Percentiles rank a stretch among this genome's conserved stretches.
Evolutionary conservation across 306 rosid genomes (phyloP).

Genomic region (Lablab purpureus): DNA sequence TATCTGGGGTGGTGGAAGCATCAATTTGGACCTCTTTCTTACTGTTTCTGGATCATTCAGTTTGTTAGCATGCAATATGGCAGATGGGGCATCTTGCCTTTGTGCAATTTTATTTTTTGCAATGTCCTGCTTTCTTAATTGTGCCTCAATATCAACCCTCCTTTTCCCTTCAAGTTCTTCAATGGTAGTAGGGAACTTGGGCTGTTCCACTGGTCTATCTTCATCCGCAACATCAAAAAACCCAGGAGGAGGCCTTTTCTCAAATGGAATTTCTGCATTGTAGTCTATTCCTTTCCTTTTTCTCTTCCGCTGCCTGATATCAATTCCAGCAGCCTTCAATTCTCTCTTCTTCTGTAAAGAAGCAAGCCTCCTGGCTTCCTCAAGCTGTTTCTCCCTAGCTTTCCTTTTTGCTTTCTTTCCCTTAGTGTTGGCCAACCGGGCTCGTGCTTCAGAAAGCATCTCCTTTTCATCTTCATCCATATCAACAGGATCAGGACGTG

Average conservation of each 20-base stretch:
- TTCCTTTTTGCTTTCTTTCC: conserved; percentile 86
- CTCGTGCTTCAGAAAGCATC: conserved; percentile 97
- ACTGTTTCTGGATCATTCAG: conserved; percentile 92
- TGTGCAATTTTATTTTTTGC: conserved; percentile 88
- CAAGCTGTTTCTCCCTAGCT: conserved; percentile 95
- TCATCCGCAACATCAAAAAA: conserved; percentile 82
- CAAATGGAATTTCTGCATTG: conserved; percentile 89
- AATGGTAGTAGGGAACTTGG: conserved; percentile 80
- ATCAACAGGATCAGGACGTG: conserved; percentile 95
- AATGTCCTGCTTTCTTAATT: conserved; percentile 83
- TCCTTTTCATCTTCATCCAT: conserved; percentile 98
- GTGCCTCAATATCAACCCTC: conserved; percentile 78
- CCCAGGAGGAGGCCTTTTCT: conserved; percentile 93
- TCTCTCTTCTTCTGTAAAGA: conserved; percentile 91
- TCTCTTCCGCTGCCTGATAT: conserved; percentile 80
- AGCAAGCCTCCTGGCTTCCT: conserved; percentile 95
- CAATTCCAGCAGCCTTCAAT: conserved; percentile 92
- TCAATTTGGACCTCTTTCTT: conserved; percentile 83
- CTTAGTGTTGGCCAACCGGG: conserved; percentile 90
- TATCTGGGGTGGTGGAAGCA: conserved; percentile 97
- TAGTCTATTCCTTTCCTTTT: conserved; percentile 92
- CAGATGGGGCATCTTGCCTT: conserved; percentile 88
- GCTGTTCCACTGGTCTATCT: conserved; percentile 76
- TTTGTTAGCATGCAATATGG: conserved; percentile 88
- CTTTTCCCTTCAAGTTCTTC: conserved; percentile 94